These are phyloP conservation scores for Rhododendron williamsianum DNA, from an alignment of 148 eudicot genomes.

Conservation along the genomic window DNA sequence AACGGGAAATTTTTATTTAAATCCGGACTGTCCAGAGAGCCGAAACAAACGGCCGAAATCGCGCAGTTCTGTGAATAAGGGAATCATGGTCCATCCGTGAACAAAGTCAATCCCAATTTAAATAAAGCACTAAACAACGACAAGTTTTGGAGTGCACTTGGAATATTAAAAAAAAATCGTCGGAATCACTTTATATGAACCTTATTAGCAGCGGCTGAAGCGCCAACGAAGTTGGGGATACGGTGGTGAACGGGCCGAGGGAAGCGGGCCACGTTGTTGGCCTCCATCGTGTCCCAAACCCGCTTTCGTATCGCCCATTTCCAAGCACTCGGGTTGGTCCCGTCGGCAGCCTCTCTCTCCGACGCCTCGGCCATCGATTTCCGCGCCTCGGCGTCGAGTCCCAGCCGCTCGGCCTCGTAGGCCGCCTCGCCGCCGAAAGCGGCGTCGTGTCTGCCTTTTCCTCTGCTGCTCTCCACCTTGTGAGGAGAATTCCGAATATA, in stretches of 20 bases:
- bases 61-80: accelerated
- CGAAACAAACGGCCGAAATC: too few relatives aligned
- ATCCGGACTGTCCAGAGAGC: too few relatives aligned
- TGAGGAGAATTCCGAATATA: neutral
- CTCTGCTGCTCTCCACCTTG: slow-evolving; percentile 21
- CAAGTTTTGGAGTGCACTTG: too few relatives aligned
- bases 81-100: too few relatives aligned
- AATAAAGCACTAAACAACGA: too few relatives aligned
- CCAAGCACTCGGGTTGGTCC: slow-evolving; percentile 73
- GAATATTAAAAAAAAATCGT: too few relatives aligned
- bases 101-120: too few relatives aligned
- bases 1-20: too few relatives aligned
- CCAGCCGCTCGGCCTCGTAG: slow-evolving; percentile 60
- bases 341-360: slow-evolving; percentile 25
- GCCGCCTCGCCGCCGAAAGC: slow-evolving; percentile 42
- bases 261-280: slow-evolving; percentile 62
- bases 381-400: slow-evolving; percentile 68
- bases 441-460: slow-evolving; percentile 24
- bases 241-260: slow-evolving; percentile 96
- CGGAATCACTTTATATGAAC: slow-evolving; percentile 8
- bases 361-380: slow-evolving; percentile 60
- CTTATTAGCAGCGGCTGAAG: slow-evolving; percentile 60
- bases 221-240: slow-evolving; percentile 79
- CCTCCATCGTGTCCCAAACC: slow-evolving; percentile 93
- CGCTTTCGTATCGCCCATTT: slow-evolving; percentile 78